Evolutionary conservation across 1,284 basidiomycete genomes (phyloP), one percentile per base, ranked within the genome.

Genomic region (Irpex lacteus): DNA sequence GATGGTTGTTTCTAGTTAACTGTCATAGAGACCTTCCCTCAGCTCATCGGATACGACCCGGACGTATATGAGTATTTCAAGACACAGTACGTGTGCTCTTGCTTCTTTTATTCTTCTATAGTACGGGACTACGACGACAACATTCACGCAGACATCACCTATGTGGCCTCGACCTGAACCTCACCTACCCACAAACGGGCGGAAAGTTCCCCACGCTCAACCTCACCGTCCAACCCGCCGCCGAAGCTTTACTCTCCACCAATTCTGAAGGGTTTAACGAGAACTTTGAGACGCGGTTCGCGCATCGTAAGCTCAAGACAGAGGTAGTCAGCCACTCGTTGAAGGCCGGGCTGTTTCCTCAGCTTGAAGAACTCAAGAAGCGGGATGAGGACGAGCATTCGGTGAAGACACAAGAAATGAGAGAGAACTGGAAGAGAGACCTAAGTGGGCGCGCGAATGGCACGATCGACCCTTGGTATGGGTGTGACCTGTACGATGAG

Each of bases 1-100:
- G 44, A 34, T 34, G 5, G 2, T 1, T 3, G 0, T 34, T 34
- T 21, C 3, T 59, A 88, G 86, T 69, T 85, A 47, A 80, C 73
- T 59, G 78, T 87, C 36, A 75, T 91, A 11, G 83, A 89, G 74
- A 91, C 90, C 2, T 89, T 85, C 69, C 90, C 90, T 1, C 89
- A 91, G 73, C 75, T 92, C 36, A 89, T 91, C 56, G 85, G 83
- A 26, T 92, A 90, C 69, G 85, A 91, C 67, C 75, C 79, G 32
- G 81, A 83, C 7, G 86, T 89, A 2, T 86, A 84, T 69, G 78
- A 86, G 62, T 89, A 89, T 71, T 91, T 91, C 75, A 81, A 82
- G 68, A 78, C 84, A 68, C 88, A 90, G 89, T 89, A 67, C 64
- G 85, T 80, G n/a, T n/a, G 13, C 34, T 19, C 34, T 47, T 15